Conservation (phyloP, 345 rosid species). For the Ceriops decandra region DNA sequence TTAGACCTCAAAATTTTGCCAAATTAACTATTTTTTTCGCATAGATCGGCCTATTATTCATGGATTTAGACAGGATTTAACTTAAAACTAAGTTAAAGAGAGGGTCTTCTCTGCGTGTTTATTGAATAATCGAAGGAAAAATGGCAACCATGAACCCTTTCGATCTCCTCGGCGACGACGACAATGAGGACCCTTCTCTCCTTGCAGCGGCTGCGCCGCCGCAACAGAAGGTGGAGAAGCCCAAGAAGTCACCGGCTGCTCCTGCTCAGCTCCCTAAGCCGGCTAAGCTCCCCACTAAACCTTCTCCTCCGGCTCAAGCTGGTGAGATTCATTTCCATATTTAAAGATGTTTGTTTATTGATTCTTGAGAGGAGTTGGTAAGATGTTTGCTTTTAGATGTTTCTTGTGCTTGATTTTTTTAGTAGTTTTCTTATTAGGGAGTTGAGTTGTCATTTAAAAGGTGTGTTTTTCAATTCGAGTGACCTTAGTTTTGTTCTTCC, state of each 20-base stretch:
- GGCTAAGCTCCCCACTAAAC: slow-evolving; percentile 30
- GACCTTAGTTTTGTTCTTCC: too few relatives aligned
- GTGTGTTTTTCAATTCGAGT: too few relatives aligned
- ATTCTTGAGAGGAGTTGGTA: too few relatives aligned
- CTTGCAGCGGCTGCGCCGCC: slow-evolving; percentile 15
- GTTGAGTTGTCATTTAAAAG: background rate
- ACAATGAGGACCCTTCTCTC: slow-evolving; percentile 21
- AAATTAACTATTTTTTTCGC: background rate
- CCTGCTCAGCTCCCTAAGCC: slow-evolving; percentile 14
- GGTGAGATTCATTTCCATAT: slow-evolving; percentile 4
- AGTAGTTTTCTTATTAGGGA: too few relatives aligned
- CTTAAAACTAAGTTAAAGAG: too few relatives aligned
- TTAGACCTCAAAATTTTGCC: background rate
- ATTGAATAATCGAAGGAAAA: background rate
- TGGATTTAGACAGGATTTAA: slow-evolving; percentile 38
- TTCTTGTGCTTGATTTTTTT: background rate
- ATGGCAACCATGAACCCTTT: slow-evolving; percentile 30
- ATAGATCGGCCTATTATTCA: slow-evolving; percentile 15
- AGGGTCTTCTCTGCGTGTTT: background rate
- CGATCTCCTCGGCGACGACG: slow-evolving; percentile 25
- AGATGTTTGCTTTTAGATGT: too few relatives aligned
- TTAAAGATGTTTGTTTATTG: background rate
- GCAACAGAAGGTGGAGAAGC: slow-evolving; percentile 5
- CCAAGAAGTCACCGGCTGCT: slow-evolving; percentile 9
- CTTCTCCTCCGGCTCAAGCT: slow-evolving; percentile 28